Evolutionary conservation across 495 filamentous ascomycete genomes (phyloP), one percentile per base, ranked within the genome.

Genomic region (Hypoxylon lenormandii): DNA sequence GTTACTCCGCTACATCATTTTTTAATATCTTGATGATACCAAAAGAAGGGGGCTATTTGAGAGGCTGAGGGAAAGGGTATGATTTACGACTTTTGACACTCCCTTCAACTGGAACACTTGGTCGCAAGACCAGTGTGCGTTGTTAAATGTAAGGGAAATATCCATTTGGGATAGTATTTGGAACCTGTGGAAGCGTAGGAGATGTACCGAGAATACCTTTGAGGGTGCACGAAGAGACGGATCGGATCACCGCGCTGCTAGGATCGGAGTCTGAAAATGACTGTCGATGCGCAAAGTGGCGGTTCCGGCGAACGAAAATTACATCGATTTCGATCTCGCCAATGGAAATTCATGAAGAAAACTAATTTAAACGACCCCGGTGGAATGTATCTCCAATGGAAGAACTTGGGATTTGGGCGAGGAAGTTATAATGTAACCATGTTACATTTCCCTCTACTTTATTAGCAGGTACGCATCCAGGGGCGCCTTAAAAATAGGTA

Each of bases 1-100:
- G 2, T 26, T 26, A 26, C 23, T 26, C 23, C 23, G 23, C 23
- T 26, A 26, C 23, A 26, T 26, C 5, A n/a, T 26, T 13, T 50
- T 19, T 38, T 67, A 56, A 67, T 56, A 49, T 23, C n/a, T 6
- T 5, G 42, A 56, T 48, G 37, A 67, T 56, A 43, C 55, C 51
- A 45, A 46, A 18, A 33, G 28, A 23, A 42, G 19, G 19, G 13
- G 8, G 40, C 5, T 1, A 23, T 38, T 26, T 47, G 48, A 22
- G 21, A 49, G 28, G 48, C 10, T n/a, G 23, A 30, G 2, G 49
- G 38, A 38, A 47, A 18, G 18, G 43, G 21, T 48, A 50, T 23
- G 33, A 23, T 33, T 33, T 40, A 51, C 22, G 36, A 50, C 13
- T 46, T 45, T 21, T 22, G 43, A 16, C 16, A 22, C 15, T 11